phyloP scores from a whole-genome alignment of 768 basidiomycete species.

The Tylopilus cervinicoccineus region DNA sequence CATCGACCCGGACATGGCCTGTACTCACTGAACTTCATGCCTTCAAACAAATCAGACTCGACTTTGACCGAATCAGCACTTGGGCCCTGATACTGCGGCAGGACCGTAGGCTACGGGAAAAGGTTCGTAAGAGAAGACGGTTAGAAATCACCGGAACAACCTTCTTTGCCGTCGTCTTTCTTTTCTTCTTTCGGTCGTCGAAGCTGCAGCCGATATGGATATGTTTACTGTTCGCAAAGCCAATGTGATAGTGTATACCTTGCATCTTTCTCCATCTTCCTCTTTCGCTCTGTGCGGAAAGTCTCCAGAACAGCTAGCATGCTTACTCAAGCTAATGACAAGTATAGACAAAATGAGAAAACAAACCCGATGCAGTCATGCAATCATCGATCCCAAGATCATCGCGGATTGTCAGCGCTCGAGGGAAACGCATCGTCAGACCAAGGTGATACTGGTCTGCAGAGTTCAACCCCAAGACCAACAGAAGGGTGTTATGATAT shows the following conservation, averaged over 20 bases:
- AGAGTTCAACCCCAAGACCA: not conserved
- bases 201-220: conserved; percentile 17
- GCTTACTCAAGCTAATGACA: not conserved
- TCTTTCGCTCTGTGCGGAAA: conserved; percentile 61
- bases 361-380: conserved; percentile 60
- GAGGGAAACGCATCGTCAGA: conserved; percentile 92
- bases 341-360: not conserved
- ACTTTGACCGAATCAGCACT: conserved; percentile 56
- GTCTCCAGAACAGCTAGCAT: conserved; percentile 54
- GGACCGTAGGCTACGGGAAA: conserved; percentile 46
- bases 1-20: not conserved
- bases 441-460: conserved; percentile 80
- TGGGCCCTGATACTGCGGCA: conserved; percentile 66
- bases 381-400: conserved; percentile 73
- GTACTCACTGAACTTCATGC: conserved; percentile 73
- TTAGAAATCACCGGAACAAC: not conserved
- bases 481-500: not conserved
- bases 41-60: conserved; percentile 65
- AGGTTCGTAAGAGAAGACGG: not conserved
- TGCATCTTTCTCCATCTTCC: conserved; percentile 64
- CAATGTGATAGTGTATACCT: conserved; percentile 34
- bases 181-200: conserved; percentile 31
- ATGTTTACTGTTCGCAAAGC: not conserved
- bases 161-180: conserved; percentile 28
- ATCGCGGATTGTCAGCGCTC: conserved; percentile 75